These are phyloP conservation scores for Lotmaria passim DNA, from an alignment of 208 protist species.

Conservation along the genomic window DNA sequence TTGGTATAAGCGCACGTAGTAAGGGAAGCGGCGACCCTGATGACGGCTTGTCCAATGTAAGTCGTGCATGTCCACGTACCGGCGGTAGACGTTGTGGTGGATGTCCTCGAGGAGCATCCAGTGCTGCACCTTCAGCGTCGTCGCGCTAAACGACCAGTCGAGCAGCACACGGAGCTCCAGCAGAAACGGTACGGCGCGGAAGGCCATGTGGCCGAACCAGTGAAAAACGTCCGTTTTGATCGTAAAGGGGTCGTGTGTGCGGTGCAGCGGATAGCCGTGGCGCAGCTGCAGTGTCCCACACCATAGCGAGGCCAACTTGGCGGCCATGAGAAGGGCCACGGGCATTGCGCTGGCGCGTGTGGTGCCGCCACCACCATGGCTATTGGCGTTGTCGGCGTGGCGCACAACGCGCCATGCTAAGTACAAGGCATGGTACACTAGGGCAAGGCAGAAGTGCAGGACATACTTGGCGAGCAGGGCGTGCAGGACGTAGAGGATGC, in stretches of 20 bases:
- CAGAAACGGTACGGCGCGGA: constrained; percentile 71
- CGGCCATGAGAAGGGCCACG: constrained; percentile 35
- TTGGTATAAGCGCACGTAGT: constrained; percentile 52
- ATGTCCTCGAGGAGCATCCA: constrained; percentile 87
- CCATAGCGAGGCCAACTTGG: constrained; percentile 54
- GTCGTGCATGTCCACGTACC: constrained; percentile 75
- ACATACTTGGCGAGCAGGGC: constrained; percentile 40
- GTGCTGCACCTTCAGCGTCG: constrained; percentile 70
- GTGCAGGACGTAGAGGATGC: constrained; percentile 71
- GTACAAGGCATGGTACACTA: constrained; percentile 47
- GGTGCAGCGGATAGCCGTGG: constrained; percentile 53
- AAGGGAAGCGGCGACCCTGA: constrained; percentile 51
- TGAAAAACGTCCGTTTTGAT: constrained; percentile 47
- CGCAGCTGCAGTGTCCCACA: constrained; percentile 58
- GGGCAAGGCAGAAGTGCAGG: constrained; percentile 38
- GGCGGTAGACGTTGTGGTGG: constrained; percentile 59
- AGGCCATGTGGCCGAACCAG: constrained; percentile 57
- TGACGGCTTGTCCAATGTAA: constrained; percentile 46
- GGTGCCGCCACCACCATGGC: background rate
- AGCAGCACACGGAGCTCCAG: constrained; percentile 79
- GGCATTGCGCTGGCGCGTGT: constrained; percentile 24
- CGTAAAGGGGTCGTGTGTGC: constrained; percentile 63
- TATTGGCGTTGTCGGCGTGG: background rate
- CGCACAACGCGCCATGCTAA: constrained; percentile 37
- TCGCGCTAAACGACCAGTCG: constrained; percentile 76